Conservation (phyloP, 345 rosid species). For the Eucalyptus marginata region DNA sequence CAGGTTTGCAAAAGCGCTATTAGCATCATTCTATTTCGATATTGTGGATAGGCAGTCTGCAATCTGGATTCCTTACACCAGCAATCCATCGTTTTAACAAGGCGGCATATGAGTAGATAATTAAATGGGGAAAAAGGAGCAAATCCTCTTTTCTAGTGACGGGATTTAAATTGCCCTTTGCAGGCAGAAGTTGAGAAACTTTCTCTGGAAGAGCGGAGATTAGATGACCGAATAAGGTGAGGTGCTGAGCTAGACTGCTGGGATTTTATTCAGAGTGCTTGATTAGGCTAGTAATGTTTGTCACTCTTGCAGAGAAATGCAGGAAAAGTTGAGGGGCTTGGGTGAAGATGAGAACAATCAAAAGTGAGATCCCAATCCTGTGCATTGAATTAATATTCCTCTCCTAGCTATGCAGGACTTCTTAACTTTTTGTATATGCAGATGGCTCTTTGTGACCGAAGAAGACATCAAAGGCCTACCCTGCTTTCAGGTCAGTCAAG, state of each 20-base stretch:
- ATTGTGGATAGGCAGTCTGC: not conserved
- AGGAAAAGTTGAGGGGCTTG: slow-evolving; percentile 60
- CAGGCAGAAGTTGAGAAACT: slow-evolving; percentile 82
- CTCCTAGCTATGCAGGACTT: not conserved
- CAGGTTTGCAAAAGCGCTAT: slow-evolving; percentile 33
- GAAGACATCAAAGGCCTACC: slow-evolving; percentile 83
- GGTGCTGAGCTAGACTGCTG: slow-evolving; percentile 2
- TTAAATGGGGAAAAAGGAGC: not conserved
- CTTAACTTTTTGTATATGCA: slow-evolving; percentile 12
- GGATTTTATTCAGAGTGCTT: not conserved
- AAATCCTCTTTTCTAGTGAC: not conserved
- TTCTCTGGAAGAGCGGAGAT: slow-evolving; percentile 45
- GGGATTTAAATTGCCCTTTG: not conserved
- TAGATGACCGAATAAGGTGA: slow-evolving; percentile 87
- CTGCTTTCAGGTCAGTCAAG: slow-evolving; percentile 51
- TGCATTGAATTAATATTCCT: not conserved
- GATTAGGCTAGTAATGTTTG: slow-evolving; percentile 7
- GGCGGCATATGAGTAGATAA: not conserved
- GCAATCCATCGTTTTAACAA: not conserved
- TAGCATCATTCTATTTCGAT: not conserved
- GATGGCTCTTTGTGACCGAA: slow-evolving; percentile 91
- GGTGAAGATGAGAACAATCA: slow-evolving; percentile 77
- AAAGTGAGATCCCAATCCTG: slow-evolving; percentile 26
- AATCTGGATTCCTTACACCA: not conserved
- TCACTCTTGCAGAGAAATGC: slow-evolving; percentile 56